These are phyloP conservation scores for Alternaria ethzedia DNA, from an alignment of 2,329 filamentous ascomycete species.

Conservation along the genomic window DNA sequence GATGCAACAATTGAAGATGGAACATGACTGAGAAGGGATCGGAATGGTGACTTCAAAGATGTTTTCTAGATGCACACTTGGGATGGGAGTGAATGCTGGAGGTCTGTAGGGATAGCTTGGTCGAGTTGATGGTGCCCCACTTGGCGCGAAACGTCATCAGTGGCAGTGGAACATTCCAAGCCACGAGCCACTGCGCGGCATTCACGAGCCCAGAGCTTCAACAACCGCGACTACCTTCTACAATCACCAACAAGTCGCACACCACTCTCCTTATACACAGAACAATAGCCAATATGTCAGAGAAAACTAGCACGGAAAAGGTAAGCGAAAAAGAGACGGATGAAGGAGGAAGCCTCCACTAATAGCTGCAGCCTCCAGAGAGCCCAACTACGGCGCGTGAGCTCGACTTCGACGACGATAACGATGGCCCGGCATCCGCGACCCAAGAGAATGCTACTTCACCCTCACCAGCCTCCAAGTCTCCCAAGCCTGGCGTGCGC, in stretches of 20 bases:
- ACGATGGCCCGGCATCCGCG: slow-evolving; percentile 50
- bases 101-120: background rate
- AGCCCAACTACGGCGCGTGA: slow-evolving; percentile 61
- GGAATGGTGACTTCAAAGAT: background rate
- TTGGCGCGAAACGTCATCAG: slow-evolving; percentile 25
- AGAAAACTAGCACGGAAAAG: slow-evolving; percentile 24
- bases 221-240: background rate
- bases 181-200: slow-evolving; percentile 18
- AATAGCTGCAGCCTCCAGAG: slow-evolving; percentile 25
- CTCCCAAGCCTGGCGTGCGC: slow-evolving; percentile 53
- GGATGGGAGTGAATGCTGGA: background rate
- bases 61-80: background rate
- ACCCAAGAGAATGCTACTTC: slow-evolving; percentile 35
- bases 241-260: background rate
- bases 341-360: background rate
- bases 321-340: background rate
- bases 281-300: slow-evolving; percentile 19
- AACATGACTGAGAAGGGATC: background rate
- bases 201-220: slow-evolving; percentile 4
- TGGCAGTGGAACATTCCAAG: slow-evolving; percentile 13
- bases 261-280: background rate
- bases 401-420: slow-evolving; percentile 65
- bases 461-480: slow-evolving; percentile 47
- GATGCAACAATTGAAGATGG: background rate
- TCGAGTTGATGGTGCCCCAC: slow-evolving; percentile 6